Evolutionary conservation across 1,284 basidiomycete species (phyloP), one percentile per base, ranked within the genome.

Genomic region (Marasmius sp.): DNA sequence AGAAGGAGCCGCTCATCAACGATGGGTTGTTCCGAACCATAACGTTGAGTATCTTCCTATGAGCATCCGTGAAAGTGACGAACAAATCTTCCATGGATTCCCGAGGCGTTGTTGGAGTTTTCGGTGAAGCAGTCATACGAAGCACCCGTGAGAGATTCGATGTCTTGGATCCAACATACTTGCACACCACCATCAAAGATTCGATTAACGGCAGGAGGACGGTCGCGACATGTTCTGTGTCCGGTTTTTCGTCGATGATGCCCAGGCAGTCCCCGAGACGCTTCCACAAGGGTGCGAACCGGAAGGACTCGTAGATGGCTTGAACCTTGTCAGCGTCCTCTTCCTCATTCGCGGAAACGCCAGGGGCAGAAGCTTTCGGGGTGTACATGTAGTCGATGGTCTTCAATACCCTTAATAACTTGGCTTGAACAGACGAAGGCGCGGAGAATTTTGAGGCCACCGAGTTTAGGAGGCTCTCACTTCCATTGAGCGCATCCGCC

Each of bases 21-120:
- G 95, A 94, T 1, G 97, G 97, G 71, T 98, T 98, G 75, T 96
- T 98, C 62, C 97, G 91, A 39, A 99, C 97, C 92, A 99, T 98
- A 63, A 95, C 82, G 74, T 98, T 98, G 63, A 99, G 85, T 41
- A 98, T 87, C 76, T 98, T 98, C 67, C 95, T 86, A 73, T 99
- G 97, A 39, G 89, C 85, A 67, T 97, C 95, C 1, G 97, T 99
- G 78, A 99, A 99, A 6, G 86, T 84, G 59, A 98, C 89, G 75
- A 99, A 99, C 33, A 95, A 81, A 65, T 96, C 93, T 65, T 94
- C 92, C 84, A 89, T 88, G 2, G 89, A 85, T 68, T 92, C 89
- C 61, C 82, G 81, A 22, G 87, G 79, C 3, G 85, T 86, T 34
- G 84, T 80, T 14, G 88, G 86, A 2, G 88, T 88, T 65, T 79